Conservation (phyloP, 73 alveolate species). For the Symbiodinium pilosum region DNA sequence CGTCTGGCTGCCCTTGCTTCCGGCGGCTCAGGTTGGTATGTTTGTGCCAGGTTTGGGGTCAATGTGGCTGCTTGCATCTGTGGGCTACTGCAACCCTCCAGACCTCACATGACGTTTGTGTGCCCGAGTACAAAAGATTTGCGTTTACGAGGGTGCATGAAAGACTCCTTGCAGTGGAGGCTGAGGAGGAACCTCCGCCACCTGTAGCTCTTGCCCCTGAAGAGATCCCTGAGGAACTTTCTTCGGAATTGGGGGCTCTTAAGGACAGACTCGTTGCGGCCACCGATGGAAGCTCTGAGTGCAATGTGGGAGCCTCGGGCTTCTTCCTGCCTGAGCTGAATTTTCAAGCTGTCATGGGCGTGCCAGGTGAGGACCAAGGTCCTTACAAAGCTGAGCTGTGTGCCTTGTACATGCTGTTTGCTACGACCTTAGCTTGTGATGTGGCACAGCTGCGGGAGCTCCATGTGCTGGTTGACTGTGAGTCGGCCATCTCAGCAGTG, state of each 20-base stretch:
- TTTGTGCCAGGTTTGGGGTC: not conserved
- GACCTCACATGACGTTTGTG: not conserved
- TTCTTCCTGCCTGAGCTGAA: not conserved
- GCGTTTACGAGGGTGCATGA: not conserved
- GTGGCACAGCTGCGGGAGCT: not conserved
- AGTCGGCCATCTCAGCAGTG: not conserved
- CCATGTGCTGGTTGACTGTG: not conserved
- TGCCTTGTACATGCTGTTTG: not conserved
- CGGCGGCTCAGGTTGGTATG: not conserved
- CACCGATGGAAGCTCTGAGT: not conserved
- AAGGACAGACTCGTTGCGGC: not conserved
- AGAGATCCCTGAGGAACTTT: not conserved
- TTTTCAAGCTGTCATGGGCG: not conserved
- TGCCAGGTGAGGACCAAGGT: not conserved
- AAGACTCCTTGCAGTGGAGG: not conserved
- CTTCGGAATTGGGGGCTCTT: not conserved
- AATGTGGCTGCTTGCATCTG: not conserved
- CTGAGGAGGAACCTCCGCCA: not conserved
- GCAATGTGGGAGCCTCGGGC: not conserved
- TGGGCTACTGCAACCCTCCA: not conserved
- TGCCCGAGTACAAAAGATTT: not conserved
- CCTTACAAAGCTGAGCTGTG: not conserved
- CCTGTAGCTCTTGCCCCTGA: not conserved
- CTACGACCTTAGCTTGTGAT: not conserved
- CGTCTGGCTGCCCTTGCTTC: not conserved